Evolutionary conservation across 2,329 filamentous ascomycete genomes (phyloP), one percentile per base, ranked within the genome.

Genomic region (Akanthomyces uredinophilus): DNA sequence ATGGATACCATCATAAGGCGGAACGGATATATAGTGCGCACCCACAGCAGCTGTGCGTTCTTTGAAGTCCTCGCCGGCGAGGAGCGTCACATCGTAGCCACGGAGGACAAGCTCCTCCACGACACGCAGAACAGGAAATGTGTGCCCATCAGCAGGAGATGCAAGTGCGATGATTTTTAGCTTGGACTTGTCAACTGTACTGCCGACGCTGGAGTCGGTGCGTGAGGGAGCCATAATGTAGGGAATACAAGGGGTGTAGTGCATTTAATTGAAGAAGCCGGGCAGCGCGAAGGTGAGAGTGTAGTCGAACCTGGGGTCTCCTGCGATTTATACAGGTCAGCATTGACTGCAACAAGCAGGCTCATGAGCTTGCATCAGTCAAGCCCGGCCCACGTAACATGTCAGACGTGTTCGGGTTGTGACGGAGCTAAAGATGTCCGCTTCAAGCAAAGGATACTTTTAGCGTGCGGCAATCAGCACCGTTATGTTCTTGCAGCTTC

Each of bases 11-110:
- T 66, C 4, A 68, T 44, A 6, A 69, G 64, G 39, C 71, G 66
- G 16, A 58, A 64, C 1, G 50, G 65, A 3, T 66, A 77, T 66
- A 63, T 75, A 78, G 1, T 68, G 70, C 11, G 75, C 75, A 1
- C 79, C 79, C 3, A 73, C 71, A 2, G 68, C 67, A 56, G 73
- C 72, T 55, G 79, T 69, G 10, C 69, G 62, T 2, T 68, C 64
- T 51, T 75, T 68, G 66, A 75, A 79, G 8, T 72, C 65, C 0
- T 68, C 66, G 2, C 75, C 75, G 6, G 72, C 71, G 20, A 81
- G 72, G 65, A 80, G 77, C 2, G 74, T 78, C 3, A 79, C 69
- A 10, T 74, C 69, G 61, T 78, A 81, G 4, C 78, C 79, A 6
- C 73, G 68, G 13, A 68, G 65, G 14, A 77, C 66, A 11, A 81